These are phyloP conservation scores for Rhizoctonia solani DNA, from an alignment of 1,284 basidiomycete species.

Conservation along the genomic window DNA sequence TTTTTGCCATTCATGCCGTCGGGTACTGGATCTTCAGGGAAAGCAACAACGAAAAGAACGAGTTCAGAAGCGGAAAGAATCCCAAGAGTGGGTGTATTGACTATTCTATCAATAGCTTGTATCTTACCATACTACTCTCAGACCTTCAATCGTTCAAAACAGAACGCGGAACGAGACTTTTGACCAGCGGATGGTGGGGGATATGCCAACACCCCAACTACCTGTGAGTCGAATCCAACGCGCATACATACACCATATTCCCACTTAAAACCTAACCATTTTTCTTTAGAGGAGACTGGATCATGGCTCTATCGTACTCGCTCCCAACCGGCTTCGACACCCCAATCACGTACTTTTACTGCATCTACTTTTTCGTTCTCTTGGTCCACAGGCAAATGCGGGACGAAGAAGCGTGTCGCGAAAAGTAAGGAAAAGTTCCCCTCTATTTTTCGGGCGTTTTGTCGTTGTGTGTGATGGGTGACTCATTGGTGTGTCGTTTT, in stretches of 20 bases:
- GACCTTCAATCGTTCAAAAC: slow-evolving; percentile 86
- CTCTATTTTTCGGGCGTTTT: no score
- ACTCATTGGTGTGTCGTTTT: background rate
- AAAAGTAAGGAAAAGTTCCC: slow-evolving; percentile 67
- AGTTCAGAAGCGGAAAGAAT: slow-evolving; percentile 92
- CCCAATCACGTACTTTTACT: slow-evolving; percentile 96
- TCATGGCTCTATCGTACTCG: slow-evolving; percentile 94
- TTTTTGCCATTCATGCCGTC: slow-evolving; percentile 68
- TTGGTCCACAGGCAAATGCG: slow-evolving; percentile 89
- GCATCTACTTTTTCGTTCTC: slow-evolving; percentile 85
- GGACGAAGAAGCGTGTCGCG: slow-evolving; percentile 90
- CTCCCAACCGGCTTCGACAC: slow-evolving; percentile 90
- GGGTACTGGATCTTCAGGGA: slow-evolving; percentile 94
- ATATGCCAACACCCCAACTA: slow-evolving; percentile 92
- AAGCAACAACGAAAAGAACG: slow-evolving; percentile 93
- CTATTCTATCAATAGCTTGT: slow-evolving; percentile 7
- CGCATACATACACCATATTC: no score
- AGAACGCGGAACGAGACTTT: slow-evolving; percentile 82
- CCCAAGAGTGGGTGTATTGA: slow-evolving; percentile 67
- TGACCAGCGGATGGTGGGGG: slow-evolving; percentile 99
- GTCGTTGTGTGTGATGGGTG: background rate
- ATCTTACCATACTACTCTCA: slow-evolving; percentile 38
- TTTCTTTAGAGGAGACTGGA: slow-evolving; percentile 68
- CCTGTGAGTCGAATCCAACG: slow-evolving; percentile 57
- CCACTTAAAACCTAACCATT: slow-evolving; percentile 26